Base-by-base conservation (phyloP, 2,329 filamentous ascomycete species). In the Phialemonium atrogriseum region DNA sequence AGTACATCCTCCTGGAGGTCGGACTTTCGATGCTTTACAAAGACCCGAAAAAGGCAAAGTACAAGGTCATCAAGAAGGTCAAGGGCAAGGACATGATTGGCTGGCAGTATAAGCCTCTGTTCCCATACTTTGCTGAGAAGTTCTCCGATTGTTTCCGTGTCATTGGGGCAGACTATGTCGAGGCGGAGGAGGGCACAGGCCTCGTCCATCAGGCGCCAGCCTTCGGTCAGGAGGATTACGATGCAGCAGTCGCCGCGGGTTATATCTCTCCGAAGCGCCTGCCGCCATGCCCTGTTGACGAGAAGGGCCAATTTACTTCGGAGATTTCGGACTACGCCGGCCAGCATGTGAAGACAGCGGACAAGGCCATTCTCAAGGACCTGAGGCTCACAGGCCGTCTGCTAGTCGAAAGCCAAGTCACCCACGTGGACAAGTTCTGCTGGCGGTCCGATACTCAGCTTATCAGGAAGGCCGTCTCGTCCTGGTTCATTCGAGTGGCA, bases 141-240 rank as follows among this genome's bases (percentile, higher is more conserved):
- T 95, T 91, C 68, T 84, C 89, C 58, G 84, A 93, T 35, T 58
- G 76, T 38, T 95, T 94, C 69, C 75, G 70, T 46, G 82, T 95
- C 5, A 54, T 94, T 41, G 87, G 84, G 44, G 89, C 83, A 22
- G 77, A 70, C 6, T 95, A 95, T 50, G 88, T 95, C 36, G 91
- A 84, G 16, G 77, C 82, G 18, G 87, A 91, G 38, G 87, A 85
- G 49, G 89, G 89, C 77, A 85, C 86, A 20, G 89, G 89, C 50
- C 82, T 96, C 40, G 89, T 96, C 26, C 89, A 96, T 58, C 87
- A 95, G 58, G 74, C 89, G 5, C 89, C 89, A 3, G 86, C 87
- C 1, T 95, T 89, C 51, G 89, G 89, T 72, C 85, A 95, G 60
- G 89, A 95, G 43, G 89, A 96, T 79, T 95, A 94, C 66, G 80